These are phyloP conservation scores for Candida maesae DNA, from an alignment of 805 yeast species.

Conservation along the genomic window DNA sequence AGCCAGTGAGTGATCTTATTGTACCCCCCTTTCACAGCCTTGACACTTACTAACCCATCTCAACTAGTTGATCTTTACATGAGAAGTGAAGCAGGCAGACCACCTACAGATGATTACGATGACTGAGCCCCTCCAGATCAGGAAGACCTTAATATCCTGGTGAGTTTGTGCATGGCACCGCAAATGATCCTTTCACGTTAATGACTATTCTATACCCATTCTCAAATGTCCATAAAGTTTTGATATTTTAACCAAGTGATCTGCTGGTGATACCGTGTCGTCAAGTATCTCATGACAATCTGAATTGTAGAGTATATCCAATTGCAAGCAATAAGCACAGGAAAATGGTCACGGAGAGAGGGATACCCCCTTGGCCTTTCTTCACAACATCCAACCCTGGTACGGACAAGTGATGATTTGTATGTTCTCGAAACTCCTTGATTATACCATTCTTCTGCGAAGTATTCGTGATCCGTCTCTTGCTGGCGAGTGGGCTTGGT, in stretches of 20 bases:
- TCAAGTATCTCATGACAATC: no score
- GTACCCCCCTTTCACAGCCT: background rate
- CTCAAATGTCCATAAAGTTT: background rate
- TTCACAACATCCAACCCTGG: no score
- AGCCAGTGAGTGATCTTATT: slow-evolving; percentile 41
- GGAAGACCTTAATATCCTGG: no score
- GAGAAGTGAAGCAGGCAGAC: slow-evolving; percentile 34
- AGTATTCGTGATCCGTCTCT: background rate
- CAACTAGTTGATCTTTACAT: slow-evolving; percentile 65
- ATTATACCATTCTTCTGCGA: slow-evolving; percentile 5
- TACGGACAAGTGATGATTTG: no score
- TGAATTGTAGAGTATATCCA: background rate
- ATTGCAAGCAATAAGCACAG: background rate
- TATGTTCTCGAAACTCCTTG: slow-evolving; percentile 6
- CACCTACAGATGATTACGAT: slow-evolving; percentile 4
- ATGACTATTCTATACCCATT: no score
- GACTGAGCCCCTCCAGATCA: no score
- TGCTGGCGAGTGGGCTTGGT: background rate
- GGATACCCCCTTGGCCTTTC: background rate
- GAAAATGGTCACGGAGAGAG: background rate
- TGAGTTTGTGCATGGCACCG: no score
- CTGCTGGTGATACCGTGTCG: no score
- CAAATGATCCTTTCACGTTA: no score
- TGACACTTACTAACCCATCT: slow-evolving; percentile 3
- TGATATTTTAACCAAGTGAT: no score